Percentiles rank a stretch among this genome's conserved stretches.
These are phyloP conservation scores for Aegilops sharonensis DNA, from an alignment of 176 grass and related monocot species.

Conservation along the genomic window DNA sequence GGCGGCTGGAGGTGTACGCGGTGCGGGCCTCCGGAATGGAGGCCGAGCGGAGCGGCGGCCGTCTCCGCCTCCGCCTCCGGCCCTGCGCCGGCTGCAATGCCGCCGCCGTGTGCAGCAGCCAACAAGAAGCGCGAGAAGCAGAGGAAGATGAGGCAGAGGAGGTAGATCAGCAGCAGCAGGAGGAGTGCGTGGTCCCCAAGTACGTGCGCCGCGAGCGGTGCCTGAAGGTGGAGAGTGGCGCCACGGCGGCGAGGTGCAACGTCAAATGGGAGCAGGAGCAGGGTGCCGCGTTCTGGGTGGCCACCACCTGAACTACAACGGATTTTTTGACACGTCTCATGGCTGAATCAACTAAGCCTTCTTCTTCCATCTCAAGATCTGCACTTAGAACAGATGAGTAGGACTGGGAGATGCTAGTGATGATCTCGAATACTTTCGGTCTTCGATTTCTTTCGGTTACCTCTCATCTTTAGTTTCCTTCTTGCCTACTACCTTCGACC, in stretches of 20 bases:
- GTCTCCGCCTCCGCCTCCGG: conserved; percentile 46
- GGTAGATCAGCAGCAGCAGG: neutral
- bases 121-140: conserved; percentile 5
- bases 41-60: conserved; percentile 64
- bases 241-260: conserved; percentile 3
- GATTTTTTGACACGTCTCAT: neutral
- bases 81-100: neutral
- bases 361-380: neutral
- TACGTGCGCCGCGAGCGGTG: conserved; percentile 44
- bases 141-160: conserved; percentile 1
- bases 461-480: neutral
- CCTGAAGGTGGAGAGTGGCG: conserved; percentile 26
- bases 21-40: conserved; percentile 35
- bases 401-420: neutral
- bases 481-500: neutral
- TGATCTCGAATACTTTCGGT: neutral
- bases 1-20: conserved; percentile 58
- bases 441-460: neutral
- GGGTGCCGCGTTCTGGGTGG: conserved; percentile 6
- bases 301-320: neutral
- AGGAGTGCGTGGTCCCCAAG: conserved; percentile 18
- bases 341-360: neutral
- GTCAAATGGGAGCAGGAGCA: conserved; percentile 28
- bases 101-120: neutral
- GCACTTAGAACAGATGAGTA: neutral